These are phyloP conservation scores for Globisporangium rhizosaccharum DNA, from an alignment of 352 stramenopile genomes.

Conservation along the genomic window DNA sequence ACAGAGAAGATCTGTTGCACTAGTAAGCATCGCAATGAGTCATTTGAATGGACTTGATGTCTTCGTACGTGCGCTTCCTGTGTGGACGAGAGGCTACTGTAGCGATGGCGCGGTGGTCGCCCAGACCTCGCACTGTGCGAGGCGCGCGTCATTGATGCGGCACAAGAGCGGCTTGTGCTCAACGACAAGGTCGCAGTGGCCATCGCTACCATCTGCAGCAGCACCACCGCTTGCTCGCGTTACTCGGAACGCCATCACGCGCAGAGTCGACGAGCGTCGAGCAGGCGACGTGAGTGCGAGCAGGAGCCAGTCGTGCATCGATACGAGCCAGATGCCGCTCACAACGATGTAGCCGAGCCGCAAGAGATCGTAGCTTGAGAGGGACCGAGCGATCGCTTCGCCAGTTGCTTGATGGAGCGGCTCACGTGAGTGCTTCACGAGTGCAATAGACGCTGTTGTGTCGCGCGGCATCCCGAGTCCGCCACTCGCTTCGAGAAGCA, in stretches of 20 bases:
- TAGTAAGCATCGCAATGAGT: too few species aligned
- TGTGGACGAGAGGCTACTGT: slow-evolving; percentile 1
- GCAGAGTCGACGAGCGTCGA: slow-evolving; percentile 26
- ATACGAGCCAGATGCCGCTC: slow-evolving; percentile 19
- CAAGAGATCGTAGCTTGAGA: slow-evolving; percentile 34
- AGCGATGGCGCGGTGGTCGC: slow-evolving; percentile 22
- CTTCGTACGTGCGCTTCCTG: not conserved
- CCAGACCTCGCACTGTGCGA: slow-evolving; percentile 20
- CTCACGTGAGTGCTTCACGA: too few species aligned
- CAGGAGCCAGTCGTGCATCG: slow-evolving; percentile 29
- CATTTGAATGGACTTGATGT: too few species aligned
- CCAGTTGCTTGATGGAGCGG: not conserved
- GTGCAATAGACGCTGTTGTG: not conserved
- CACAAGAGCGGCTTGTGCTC: slow-evolving; percentile 22
- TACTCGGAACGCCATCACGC: slow-evolving; percentile 18
- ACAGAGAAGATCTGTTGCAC: too few species aligned
- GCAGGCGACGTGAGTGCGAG: slow-evolving; percentile 13
- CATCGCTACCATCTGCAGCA: not conserved
- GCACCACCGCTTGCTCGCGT: too few species aligned
- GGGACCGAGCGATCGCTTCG: not conserved
- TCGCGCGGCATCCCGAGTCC: not conserved
- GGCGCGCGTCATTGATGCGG: slow-evolving; percentile 20
- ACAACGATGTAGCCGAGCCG: slow-evolving; percentile 32
- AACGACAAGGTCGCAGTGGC: not conserved
- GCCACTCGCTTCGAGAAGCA: not conserved